Percentiles rank a stretch among this genome's conserved stretches.
Conservation (phyloP, 1,284 basidiomycete species). For the Rhodotorula sp. region DNA sequence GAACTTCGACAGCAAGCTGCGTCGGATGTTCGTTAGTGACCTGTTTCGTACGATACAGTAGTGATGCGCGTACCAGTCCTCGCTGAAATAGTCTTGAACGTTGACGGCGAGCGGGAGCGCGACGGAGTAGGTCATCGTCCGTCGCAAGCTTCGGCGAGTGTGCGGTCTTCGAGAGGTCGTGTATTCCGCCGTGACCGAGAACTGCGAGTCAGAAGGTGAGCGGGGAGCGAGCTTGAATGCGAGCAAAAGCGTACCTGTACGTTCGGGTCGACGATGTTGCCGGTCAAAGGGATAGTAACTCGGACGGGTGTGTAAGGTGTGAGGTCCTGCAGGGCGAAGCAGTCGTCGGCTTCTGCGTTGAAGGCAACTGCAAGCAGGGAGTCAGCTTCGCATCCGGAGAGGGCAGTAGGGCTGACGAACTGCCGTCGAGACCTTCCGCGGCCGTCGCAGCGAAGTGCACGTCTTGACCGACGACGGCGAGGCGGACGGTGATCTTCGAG, state of each 20-base stretch:
- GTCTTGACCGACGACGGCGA: conserved; percentile 56
- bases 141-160: conserved; percentile 56
- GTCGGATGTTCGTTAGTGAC: conserved; percentile 1
- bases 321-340: conserved; percentile 9
- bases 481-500: conserved; percentile 56
- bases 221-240: neutral
- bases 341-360: neutral
- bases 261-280: conserved; percentile 3
- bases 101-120: conserved; percentile 75
- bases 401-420: neutral
- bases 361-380: neutral
- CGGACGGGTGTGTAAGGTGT: conserved; percentile 11
- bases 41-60: too few relatives aligned
- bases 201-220: conserved; percentile 46
- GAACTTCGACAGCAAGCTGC: conserved; percentile 73
- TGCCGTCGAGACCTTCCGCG: neutral
- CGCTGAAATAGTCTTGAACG: conserved; percentile 81
- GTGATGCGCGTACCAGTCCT: conserved; percentile 56
- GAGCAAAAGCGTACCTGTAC: conserved; percentile 3
- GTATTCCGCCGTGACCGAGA: conserved; percentile 63
- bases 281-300: conserved; percentile 17
- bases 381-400: neutral
- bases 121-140: conserved; percentile 59
- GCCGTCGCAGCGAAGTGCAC: conserved; percentile 52
- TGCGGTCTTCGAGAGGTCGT: conserved; percentile 58